Evolutionary conservation across 1,284 basidiomycete genomes (phyloP).

Genomic region (Coniferiporia sulphurascens): DNA sequence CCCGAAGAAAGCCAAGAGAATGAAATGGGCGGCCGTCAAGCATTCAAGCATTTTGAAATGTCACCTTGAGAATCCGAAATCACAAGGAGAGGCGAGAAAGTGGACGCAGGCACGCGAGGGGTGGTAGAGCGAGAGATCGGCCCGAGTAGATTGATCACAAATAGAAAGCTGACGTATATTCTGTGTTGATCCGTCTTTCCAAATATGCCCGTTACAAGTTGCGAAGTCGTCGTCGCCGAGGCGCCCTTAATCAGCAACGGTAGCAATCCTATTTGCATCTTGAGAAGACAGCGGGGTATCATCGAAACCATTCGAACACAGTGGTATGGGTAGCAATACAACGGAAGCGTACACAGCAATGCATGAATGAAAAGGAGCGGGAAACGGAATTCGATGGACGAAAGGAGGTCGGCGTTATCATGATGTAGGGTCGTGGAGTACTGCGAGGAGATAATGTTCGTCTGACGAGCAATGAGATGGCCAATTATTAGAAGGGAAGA

Average conservation of each 20-base stretch:
- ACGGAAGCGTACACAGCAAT: constrained; percentile 1
- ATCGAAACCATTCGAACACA: neutral
- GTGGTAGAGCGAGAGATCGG: neutral
- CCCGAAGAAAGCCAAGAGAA: neutral
- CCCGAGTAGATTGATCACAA: neutral
- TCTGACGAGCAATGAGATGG: constrained; percentile 41
- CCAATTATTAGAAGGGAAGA: neutral
- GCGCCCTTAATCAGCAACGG: neutral
- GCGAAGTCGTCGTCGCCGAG: neutral
- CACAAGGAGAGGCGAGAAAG: neutral
- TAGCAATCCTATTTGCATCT: neutral
- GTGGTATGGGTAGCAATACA: constrained; percentile 1
- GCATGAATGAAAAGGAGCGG: neutral
- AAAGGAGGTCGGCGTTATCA: constrained; percentile 19
- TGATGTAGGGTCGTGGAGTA: constrained; percentile 71
- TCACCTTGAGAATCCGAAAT: neutral
- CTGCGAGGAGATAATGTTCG: constrained; percentile 77
- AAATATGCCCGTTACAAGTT: neutral
- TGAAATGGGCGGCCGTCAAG: neutral
- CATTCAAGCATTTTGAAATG: neutral
- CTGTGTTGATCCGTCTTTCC: neutral
- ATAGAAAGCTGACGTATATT: neutral
- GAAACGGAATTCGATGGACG: neutral
- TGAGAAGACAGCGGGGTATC: neutral
- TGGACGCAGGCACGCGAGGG: neutral